A percentile compares a stretch with the other conserved stretches of the same genome.
Conservation (phyloP, 2,329 filamentous ascomycete genomes). For the Zelopaecilomyces penicillatus region DNA sequence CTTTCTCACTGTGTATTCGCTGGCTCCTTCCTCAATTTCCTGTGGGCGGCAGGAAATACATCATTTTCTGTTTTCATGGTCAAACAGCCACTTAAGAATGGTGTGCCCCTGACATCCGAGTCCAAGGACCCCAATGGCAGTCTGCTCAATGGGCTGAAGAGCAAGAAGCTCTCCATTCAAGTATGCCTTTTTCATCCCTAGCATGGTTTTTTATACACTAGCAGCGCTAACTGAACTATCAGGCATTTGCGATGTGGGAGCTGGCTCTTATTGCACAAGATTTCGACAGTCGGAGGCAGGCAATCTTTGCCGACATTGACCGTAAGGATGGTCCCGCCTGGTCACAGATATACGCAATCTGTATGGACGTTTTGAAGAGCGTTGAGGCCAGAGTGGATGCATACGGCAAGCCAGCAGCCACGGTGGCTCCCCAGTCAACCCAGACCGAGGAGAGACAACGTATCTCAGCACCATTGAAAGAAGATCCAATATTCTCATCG, state of each 20-base stretch:
- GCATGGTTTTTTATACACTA: not conserved
- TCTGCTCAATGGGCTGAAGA: constrained; percentile 72
- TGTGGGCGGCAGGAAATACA: constrained; percentile 71
- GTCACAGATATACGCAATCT: constrained; percentile 66
- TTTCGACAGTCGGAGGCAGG: constrained; percentile 66
- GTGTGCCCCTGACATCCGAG: constrained; percentile 72
- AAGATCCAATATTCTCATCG: constrained; percentile 37
- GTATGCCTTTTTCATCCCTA: constrained; percentile 34
- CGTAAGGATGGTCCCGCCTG: constrained; percentile 71
- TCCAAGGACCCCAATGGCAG: constrained; percentile 90
- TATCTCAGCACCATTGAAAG: constrained; percentile 32
- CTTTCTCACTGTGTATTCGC: constrained; percentile 50
- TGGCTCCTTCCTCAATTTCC: constrained; percentile 56
- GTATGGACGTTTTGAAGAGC: constrained; percentile 58
- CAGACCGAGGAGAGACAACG: constrained; percentile 24
- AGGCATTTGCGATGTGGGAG: constrained; percentile 89
- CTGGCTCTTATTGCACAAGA: constrained; percentile 68
- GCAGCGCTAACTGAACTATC: not conserved
- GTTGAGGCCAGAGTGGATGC: constrained; percentile 61
- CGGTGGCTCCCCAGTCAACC: constrained; percentile 23
- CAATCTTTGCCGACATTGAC: constrained; percentile 82
- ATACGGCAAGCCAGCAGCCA: constrained; percentile 39
- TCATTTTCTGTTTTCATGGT: constrained; percentile 76
- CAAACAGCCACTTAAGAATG: constrained; percentile 74
- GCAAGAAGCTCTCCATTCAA: constrained; percentile 69